Percentiles rank a stretch among this genome's conserved stretches.
These are phyloP conservation scores for Aspergillus sp. DNA, from an alignment of 2,329 filamentous ascomycete genomes.

Conservation along the genomic window DNA sequence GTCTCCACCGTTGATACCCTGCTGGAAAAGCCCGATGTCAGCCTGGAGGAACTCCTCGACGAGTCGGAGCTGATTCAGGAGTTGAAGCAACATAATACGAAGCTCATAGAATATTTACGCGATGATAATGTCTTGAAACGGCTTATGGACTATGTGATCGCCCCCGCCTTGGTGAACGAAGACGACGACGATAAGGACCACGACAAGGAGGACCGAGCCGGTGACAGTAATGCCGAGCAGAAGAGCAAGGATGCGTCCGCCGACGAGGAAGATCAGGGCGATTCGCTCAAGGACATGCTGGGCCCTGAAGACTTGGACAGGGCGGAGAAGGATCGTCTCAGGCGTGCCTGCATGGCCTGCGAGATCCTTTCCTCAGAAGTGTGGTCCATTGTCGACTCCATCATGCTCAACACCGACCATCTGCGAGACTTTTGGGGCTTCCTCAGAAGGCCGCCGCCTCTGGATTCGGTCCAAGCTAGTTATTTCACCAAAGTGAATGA, in stretches of 20 bases:
- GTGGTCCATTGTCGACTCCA: slow-evolving; percentile 91
- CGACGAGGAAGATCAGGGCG: slow-evolving; percentile 39
- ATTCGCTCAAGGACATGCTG: slow-evolving; percentile 33
- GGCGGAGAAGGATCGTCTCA: slow-evolving; percentile 84
- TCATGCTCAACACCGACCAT: slow-evolving; percentile 79
- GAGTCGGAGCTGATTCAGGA: slow-evolving; percentile 96
- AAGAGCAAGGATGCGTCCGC: slow-evolving; percentile 28
- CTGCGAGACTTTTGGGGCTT: slow-evolving; percentile 90
- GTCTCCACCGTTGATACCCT: slow-evolving; percentile 95
- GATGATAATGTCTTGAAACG: slow-evolving; percentile 81
- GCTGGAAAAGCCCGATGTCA: slow-evolving; percentile 92
- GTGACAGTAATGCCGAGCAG: slow-evolving; percentile 37
- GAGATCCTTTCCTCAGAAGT: slow-evolving; percentile 94
- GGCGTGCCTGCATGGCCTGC: slow-evolving; percentile 89
- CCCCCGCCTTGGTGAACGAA: slow-evolving; percentile 59
- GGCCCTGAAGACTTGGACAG: slow-evolving; percentile 60
- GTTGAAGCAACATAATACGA: slow-evolving; percentile 96
- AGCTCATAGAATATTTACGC: slow-evolving; percentile 92
- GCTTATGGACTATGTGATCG: slow-evolving; percentile 87
- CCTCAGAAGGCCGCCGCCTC: slow-evolving; percentile 74
- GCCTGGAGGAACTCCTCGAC: slow-evolving; percentile 91
- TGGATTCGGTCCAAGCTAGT: slow-evolving; percentile 90
- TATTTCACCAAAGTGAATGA: slow-evolving; percentile 99
- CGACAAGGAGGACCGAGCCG: slow-evolving; percentile 53
- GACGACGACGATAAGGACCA: slow-evolving; percentile 52